phyloP scores from a whole-genome alignment of 768 basidiomycete genomes.

The Neoboletus subvelutipes region DNA sequence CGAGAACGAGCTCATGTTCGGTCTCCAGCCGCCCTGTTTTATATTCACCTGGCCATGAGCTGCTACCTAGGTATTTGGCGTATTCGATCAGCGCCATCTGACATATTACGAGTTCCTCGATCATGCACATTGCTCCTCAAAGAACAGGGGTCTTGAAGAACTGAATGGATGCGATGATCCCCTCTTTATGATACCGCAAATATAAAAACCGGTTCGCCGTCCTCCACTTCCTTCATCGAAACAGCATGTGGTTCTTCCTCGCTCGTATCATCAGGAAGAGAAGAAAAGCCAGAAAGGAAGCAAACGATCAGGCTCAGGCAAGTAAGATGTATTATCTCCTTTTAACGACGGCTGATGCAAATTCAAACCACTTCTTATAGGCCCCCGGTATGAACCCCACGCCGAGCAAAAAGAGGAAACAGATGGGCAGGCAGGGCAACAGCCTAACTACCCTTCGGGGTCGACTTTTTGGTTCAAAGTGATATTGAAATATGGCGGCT shows the following conservation, averaged over 20 bases:
- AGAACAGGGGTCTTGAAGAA: background rate
- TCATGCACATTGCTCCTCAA: background rate
- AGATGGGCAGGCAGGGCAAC: background rate
- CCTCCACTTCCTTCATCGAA: background rate
- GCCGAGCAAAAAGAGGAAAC: background rate
- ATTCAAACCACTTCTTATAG: background rate
- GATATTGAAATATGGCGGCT: too few species aligned
- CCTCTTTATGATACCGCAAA: background rate
- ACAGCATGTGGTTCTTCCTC: slow-evolving; percentile 11
- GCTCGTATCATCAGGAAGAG: slow-evolving; percentile 7
- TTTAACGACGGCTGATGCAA: too few species aligned
- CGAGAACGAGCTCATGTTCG: too few species aligned
- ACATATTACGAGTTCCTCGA: background rate
- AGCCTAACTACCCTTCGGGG: background rate
- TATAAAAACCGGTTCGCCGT: background rate
- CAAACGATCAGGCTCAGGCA: background rate
- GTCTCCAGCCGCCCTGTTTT: too few species aligned
- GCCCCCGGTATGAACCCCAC: background rate
- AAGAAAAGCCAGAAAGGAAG: background rate
- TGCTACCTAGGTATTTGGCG: too few species aligned
- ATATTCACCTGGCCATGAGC: too few species aligned
- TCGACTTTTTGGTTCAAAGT: slow-evolving; percentile 2
- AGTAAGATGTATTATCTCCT: background rate
- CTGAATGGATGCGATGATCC: background rate
- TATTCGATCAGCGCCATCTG: too few species aligned